A percentile compares a stretch with the other conserved stretches of the same genome.
phyloP scores from a whole-genome alignment of 805 yeast species.

The Grigorovia jiainica region DNA sequence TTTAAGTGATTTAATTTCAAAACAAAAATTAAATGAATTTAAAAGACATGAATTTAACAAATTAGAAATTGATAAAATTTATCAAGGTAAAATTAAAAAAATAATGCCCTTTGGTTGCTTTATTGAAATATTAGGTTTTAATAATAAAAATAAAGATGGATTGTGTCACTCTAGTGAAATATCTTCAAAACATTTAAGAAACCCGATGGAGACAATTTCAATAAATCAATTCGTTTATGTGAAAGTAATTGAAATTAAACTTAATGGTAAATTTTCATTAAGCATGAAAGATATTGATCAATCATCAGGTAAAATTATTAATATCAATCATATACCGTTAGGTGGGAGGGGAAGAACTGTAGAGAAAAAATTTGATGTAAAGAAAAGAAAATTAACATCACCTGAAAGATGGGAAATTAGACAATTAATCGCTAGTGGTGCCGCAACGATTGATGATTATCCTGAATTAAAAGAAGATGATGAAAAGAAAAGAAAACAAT shows the following conservation, averaged over 20 bases:
- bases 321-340: not conserved
- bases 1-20: conserved; percentile 8
- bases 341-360: conserved; percentile 3
- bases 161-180: conserved; percentile 73
- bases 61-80: conserved; percentile 38
- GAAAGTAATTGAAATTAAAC: conserved; percentile 38
- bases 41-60: conserved; percentile 18
- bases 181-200: conserved; percentile 36
- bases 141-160: conserved; percentile 37
- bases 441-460: conserved; percentile 53
- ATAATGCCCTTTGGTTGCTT: conserved; percentile 73
- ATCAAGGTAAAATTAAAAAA: conserved; percentile 52
- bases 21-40: conserved; percentile 1
- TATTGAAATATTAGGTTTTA: conserved; percentile 39
- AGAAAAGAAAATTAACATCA: conserved; percentile 50
- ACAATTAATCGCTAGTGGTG: conserved; percentile 76
- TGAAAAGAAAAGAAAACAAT: conserved; percentile 24
- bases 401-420: conserved; percentile 89
- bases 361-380: conserved; percentile 8
- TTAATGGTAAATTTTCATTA: conserved; percentile 44
- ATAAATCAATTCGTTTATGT: conserved; percentile 57
- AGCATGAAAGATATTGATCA: conserved; percentile 71
- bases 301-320: conserved; percentile 41
- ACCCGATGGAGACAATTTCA: conserved; percentile 50
- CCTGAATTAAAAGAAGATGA: conserved; percentile 46